Base-by-base conservation (phyloP, 2,329 filamentous ascomycete genomes). In the Plenodomus tracheiphilus region DNA sequence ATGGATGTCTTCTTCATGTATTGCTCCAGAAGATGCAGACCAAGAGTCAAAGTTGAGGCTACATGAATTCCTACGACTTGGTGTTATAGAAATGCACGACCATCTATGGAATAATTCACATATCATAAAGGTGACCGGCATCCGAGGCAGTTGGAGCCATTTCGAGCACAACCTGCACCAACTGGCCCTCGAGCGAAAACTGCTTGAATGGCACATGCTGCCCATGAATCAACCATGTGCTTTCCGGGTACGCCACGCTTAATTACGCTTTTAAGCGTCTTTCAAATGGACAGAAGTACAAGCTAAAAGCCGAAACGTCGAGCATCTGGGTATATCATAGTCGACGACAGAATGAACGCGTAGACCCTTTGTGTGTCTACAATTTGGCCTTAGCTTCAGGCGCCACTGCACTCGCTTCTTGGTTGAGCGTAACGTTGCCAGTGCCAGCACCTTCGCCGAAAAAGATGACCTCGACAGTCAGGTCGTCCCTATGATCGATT, bases 401-500 rank as follows among this genome's bases (percentile, higher is more conserved):
- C 42, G 76, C 75, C 2, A 78, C 71, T 34, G 88, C 89, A 51
- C 87, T 96, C 1, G 94, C 94, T 66, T 97, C 93, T 56, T 87
- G 79, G 73, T 97, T 99, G 49, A 96, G 72, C 4, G 87, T 83
- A 4, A 97, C 87, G 55, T 87, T 86, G 30, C 92, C 91, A 22
- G 82, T 88, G 69, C 86, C 86, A 44, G 86, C 68, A 30, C 87
- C 84, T 61, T 96, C 85, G 51, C 94, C 94, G 65, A 99, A 99
- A 81, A 99, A 99, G 67, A 99, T 96, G 53, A 99, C 94, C 73
- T 99, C 91, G 15, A 99, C 93, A 0, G 94, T 99, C 55, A 99
- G 77, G 70, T 99, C 94, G 69, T 99, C 94, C 60, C 91, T 93
- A 40, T 68, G 40, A 64, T 59, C 44, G 13, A 43, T 46, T 21